Evolutionary conservation across 2,329 filamentous ascomycete genomes (phyloP), one percentile per base, ranked within the genome.

Genomic region (Penicillium freii): DNA sequence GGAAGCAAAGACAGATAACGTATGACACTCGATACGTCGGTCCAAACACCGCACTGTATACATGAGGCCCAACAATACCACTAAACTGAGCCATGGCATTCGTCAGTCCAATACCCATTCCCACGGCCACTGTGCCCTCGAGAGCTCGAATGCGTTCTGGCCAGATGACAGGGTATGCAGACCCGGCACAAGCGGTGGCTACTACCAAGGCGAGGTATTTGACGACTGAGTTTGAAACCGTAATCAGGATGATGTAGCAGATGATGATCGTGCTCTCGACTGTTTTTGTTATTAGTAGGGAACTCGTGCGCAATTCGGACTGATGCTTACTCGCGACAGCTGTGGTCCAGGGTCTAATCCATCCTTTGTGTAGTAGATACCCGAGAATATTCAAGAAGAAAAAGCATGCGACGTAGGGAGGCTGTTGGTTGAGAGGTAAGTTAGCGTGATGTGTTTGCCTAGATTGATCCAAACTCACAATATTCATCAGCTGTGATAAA

Each of bases 31-130:
- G 71, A 59, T 77, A 77, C 0, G 63, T 69, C 2, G 75, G 76
- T 2, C 75, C 75, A 66, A 77, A 77, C 4, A 71, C 66, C 3
- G 75, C 73, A 57, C 68, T 74, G 58, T 76, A 78, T 6, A 78
- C 66, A 57, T 75, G 72, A 31, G 76, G 76, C 1, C 75, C 75
- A 33, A 69, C 73, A 44, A 78, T 76, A 1, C 76, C 75, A 42
- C 73, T 71, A 42, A 77, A 77, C 60, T 78, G 75, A 3, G 75
- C 76, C 70, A 75, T 74, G 4, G 75, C 75, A 58, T 78, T 78
- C 1, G 76, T 78, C 23, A 72, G 67, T 1, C 76, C 76, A 47
- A 78, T 78, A 0, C 74, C 76, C 8, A 78, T 61, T 2, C 76
- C 76, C 0, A 75, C 69, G 1, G 74, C 73, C 3, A 75, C 70